Evolutionary conservation across 371 early-diverging fungal genomes (phyloP).

Genomic region (Synchytrium microbalum): DNA sequence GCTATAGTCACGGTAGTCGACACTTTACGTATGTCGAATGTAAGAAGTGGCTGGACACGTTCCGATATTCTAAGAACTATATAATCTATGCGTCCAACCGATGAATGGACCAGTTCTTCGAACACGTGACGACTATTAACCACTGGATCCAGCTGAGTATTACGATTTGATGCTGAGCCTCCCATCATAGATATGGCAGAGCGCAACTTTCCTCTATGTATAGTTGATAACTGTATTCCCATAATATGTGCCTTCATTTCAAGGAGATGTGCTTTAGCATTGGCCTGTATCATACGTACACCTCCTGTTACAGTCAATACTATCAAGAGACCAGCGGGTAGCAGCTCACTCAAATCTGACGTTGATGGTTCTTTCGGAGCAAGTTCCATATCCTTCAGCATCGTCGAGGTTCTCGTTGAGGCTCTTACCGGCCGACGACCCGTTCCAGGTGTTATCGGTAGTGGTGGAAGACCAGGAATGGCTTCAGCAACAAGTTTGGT

Average conservation of each 20-base stretch:
- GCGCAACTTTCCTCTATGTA: background rate
- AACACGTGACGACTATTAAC: background rate
- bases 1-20: background rate
- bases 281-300: background rate
- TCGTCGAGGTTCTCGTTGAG: background rate
- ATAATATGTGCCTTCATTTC: background rate
- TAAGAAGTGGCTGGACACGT: background rate
- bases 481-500: background rate
- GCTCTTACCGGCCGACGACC: no score
- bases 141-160: background rate
- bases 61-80: background rate
- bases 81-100: background rate
- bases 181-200: background rate
- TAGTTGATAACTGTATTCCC: background rate
- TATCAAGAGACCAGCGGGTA: background rate
- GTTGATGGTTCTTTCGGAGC: background rate
- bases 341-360: background rate
- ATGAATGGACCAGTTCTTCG: background rate
- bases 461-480: background rate
- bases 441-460: background rate
- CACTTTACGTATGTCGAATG: background rate
- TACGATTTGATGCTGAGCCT: background rate
- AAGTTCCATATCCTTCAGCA: background rate
- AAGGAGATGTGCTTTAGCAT: background rate
- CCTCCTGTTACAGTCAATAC: background rate